These are phyloP conservation scores for Setaria viridis DNA, from an alignment of 202 grass and related monocot species.

Conservation along the genomic window DNA sequence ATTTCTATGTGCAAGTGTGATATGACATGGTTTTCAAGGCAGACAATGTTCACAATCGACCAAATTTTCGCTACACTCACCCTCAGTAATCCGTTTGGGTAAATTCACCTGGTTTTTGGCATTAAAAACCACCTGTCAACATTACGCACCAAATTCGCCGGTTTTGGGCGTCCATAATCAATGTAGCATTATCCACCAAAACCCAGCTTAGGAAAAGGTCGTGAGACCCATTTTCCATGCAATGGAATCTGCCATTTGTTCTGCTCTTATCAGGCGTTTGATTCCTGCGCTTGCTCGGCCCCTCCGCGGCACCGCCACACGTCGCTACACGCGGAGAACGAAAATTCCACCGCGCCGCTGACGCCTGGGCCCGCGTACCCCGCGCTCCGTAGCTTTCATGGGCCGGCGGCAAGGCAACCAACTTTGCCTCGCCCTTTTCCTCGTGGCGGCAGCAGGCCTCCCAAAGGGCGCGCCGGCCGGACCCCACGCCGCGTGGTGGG, in stretches of 20 bases:
- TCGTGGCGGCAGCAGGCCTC: constrained; percentile 33
- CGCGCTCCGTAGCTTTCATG: constrained; percentile 38
- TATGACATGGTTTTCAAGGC: background rate
- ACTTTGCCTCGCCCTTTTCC: constrained; percentile 36
- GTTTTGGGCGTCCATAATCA: background rate
- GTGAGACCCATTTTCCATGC: background rate
- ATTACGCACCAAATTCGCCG: background rate
- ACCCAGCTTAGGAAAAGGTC: background rate
- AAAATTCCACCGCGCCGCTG: background rate
- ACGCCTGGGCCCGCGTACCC: constrained; percentile 1
- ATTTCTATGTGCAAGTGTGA: background rate
- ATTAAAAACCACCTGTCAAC: background rate
- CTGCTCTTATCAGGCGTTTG: background rate
- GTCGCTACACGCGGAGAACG: constrained; percentile 16
- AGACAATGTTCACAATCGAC: background rate
- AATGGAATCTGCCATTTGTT: background rate
- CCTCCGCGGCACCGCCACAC: background rate
- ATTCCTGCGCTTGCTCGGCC: background rate
- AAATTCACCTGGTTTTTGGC: too few relatives aligned
- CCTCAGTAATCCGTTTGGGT: too few relatives aligned
- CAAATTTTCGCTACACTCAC: background rate
- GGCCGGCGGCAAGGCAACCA: constrained; percentile 43
- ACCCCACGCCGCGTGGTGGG: constrained; percentile 29
- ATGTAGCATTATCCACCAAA: background rate
- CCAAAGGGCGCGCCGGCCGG: constrained; percentile 47